phyloP scores from a whole-genome alignment of 306 rosid species.

The Pachyrhizus erosus region DNA sequence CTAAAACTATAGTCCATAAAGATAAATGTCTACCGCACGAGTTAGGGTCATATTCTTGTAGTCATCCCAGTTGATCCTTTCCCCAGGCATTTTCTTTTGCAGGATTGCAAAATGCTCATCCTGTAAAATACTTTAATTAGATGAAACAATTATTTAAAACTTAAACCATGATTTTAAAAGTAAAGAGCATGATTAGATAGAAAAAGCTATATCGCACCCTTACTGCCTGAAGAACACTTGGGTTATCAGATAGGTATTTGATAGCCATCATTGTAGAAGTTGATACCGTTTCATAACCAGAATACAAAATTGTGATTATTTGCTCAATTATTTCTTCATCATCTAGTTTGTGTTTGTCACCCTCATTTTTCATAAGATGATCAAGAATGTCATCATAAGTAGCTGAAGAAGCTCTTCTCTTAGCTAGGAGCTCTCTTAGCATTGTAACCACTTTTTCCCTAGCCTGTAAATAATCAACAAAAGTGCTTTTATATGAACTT shows the following conservation, averaged over 20 bases:
- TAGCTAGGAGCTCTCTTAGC: constrained; percentile 52
- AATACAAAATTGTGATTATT: constrained; percentile 66
- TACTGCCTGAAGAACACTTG: constrained; percentile 62
- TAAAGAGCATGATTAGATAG: not conserved
- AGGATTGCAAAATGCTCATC: constrained; percentile 74
- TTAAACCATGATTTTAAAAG: not conserved
- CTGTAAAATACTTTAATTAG: constrained; percentile 37
- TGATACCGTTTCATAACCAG: constrained; percentile 92
- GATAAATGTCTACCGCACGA: constrained; percentile 56
- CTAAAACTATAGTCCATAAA: not conserved
- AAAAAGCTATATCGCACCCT: constrained; percentile 49
- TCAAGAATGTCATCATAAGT: constrained; percentile 64
- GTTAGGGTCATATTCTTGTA: constrained; percentile 65
- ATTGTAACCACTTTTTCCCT: constrained; percentile 56
- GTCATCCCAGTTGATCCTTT: constrained; percentile 67
- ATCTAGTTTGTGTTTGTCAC: constrained; percentile 49
- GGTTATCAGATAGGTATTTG: constrained; percentile 76
- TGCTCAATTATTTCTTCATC: constrained; percentile 80
- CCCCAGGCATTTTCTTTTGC: constrained; percentile 55
- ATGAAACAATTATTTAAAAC: not conserved
- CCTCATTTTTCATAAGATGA: constrained; percentile 53
- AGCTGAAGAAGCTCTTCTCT: constrained; percentile 60
- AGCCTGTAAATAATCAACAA: constrained; percentile 49
- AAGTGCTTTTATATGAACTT: not conserved
- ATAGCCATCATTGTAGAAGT: constrained; percentile 87